These are phyloP conservation scores for Penicillium paradoxum DNA, from an alignment of 495 filamentous ascomycete species.

Conservation along the genomic window DNA sequence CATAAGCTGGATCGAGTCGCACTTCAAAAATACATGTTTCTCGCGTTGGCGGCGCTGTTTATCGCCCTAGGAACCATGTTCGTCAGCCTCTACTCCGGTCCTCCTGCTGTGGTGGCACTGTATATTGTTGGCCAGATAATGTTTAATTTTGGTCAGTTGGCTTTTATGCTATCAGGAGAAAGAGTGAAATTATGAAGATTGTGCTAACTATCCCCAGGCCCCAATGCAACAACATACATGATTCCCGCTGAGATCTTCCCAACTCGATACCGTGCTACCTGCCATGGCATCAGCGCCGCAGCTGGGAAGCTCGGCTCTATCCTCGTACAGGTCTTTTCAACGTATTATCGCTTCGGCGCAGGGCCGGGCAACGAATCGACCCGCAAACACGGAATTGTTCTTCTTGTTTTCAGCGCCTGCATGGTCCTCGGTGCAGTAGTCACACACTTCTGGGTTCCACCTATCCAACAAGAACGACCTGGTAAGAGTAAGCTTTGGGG, in stretches of 20 bases:
- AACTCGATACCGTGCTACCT: constrained; percentile 54
- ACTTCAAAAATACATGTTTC: constrained; percentile 46
- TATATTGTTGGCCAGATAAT: constrained; percentile 57
- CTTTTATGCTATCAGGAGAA: too few relatives aligned
- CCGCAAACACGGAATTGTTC: constrained; percentile 38
- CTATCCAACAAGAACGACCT: constrained; percentile 27
- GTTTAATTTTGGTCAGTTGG: constrained; percentile 55
- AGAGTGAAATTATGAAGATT: neutral
- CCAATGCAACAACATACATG: constrained; percentile 60
- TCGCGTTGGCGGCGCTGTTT: constrained; percentile 43
- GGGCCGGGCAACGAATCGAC: constrained; percentile 29
- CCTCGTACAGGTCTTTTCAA: constrained; percentile 49
- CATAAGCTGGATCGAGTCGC: constrained; percentile 45
- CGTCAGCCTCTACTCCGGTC: constrained; percentile 31
- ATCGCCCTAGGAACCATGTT: constrained; percentile 48
- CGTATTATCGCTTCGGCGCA: constrained; percentile 39
- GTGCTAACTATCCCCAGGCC: constrained; percentile 28
- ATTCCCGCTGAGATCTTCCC: constrained; percentile 58
- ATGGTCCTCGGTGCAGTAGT: constrained; percentile 45
- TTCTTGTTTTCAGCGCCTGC: constrained; percentile 42
- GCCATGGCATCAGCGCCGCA: constrained; percentile 53
- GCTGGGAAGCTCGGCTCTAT: constrained; percentile 56
- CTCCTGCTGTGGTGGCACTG: constrained; percentile 47
- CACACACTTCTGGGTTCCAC: constrained; percentile 44
- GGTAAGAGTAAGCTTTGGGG: constrained; percentile 32